These are phyloP conservation scores for Hibiscus trionum DNA, from an alignment of 345 rosid genomes.

Conservation along the genomic window DNA sequence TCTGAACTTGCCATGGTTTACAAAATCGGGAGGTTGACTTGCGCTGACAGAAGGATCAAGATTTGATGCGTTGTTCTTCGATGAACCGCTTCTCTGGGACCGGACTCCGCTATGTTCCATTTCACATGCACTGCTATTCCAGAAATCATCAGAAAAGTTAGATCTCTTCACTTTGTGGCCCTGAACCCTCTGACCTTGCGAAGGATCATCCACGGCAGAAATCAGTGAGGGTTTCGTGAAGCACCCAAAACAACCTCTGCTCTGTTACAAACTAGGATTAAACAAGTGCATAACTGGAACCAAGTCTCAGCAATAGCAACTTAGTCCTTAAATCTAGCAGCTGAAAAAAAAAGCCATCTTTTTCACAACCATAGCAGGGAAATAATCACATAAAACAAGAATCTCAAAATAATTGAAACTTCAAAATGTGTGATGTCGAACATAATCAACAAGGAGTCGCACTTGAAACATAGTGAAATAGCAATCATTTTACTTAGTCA, in stretches of 20 bases:
- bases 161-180: slow-evolving; percentile 29
- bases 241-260: slow-evolving; percentile 94
- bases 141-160: slow-evolving; percentile 41
- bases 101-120: slow-evolving; percentile 42
- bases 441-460: no score
- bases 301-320: not conserved
- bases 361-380: not conserved
- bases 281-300: slow-evolving; percentile 28
- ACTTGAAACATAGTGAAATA: no score
- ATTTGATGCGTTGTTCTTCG: slow-evolving; percentile 27
- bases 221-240: slow-evolving; percentile 38
- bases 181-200: slow-evolving; percentile 42
- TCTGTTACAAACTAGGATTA: slow-evolving; percentile 65
- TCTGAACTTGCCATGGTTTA: slow-evolving; percentile 54
- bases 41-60: slow-evolving; percentile 26
- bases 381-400: not conserved
- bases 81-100: slow-evolving; percentile 55
- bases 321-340: not conserved
- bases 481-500: no score
- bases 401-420: not conserved
- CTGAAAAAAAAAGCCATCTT: not conserved
- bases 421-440: not conserved
- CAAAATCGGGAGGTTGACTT: slow-evolving; percentile 49
- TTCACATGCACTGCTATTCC: slow-evolving; percentile 54
- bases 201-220: slow-evolving; percentile 40